phyloP scores from a whole-genome alignment of 73 alveolate genomes.

The Paramecium primaurelia region DNA sequence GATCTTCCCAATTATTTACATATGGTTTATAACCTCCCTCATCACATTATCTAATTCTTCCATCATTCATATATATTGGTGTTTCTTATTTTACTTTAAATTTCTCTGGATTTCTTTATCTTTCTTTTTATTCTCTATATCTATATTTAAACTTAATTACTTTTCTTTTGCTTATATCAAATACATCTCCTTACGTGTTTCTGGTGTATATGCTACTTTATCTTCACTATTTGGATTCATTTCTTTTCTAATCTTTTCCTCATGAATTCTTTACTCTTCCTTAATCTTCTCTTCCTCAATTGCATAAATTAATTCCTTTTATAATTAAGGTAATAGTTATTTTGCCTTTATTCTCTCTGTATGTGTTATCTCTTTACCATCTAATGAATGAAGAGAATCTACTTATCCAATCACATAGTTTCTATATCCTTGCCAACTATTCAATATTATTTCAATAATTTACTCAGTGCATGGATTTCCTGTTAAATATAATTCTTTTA shows the following conservation, averaged over 20 bases:
- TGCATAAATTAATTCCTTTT: conserved; percentile 68
- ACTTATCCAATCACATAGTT: conserved; percentile 80
- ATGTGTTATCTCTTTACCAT: conserved; percentile 91
- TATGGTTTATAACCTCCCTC: conserved; percentile 89
- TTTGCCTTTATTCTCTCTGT: conserved; percentile 89
- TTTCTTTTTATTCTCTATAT: conserved; percentile 48
- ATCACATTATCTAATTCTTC: conserved; percentile 92
- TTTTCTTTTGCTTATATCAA: conserved; percentile 60
- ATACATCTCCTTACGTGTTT: conserved; percentile 75
- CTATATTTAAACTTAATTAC: neutral
- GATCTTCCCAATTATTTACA: conserved; percentile 76
- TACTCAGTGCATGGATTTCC: conserved; percentile 96
- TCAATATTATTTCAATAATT: neutral
- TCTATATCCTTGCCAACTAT: conserved; percentile 83
- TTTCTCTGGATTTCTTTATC: conserved; percentile 59
- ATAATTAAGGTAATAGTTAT: conserved; percentile 60
- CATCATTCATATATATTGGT: conserved; percentile 78
- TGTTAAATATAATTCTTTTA: conserved; percentile 87
- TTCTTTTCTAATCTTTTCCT: conserved; percentile 64
- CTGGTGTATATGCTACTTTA: conserved; percentile 59
- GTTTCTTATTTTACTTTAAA: conserved; percentile 69
- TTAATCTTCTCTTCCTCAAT: conserved; percentile 70
- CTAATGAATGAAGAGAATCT: conserved; percentile 77
- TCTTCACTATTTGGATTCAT: conserved; percentile 64
- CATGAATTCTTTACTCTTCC: conserved; percentile 58